Conservation (phyloP, 129 eudicot species). For the Erigeron canadensis region DNA sequence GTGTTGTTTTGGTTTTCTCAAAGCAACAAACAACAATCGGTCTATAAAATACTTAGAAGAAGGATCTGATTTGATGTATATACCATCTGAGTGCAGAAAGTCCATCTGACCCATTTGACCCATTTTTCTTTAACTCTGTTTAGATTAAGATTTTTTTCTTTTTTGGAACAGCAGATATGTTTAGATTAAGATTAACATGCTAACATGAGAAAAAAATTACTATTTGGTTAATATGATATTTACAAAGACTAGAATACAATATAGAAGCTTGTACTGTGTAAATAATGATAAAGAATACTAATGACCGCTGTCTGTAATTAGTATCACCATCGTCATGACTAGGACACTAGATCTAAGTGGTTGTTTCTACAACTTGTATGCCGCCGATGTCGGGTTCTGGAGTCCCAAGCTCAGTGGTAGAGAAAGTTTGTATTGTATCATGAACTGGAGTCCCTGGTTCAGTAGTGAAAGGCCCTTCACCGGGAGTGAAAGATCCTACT, state of each 20-base stretch:
- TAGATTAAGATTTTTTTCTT: background rate
- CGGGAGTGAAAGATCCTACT: constrained; percentile 23
- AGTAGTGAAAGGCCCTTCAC: constrained; percentile 39
- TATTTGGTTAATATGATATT: background rate
- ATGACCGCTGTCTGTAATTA: constrained; percentile 1
- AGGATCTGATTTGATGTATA: too few relatives aligned
- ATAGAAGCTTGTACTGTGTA: background rate
- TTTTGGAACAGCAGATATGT: too few relatives aligned
- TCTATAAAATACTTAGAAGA: too few relatives aligned
- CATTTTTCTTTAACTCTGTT: too few relatives aligned
- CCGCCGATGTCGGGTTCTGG: constrained; percentile 14
- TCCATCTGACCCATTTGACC: too few relatives aligned
- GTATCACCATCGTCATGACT: background rate
- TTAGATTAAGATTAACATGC: background rate
- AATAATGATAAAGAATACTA: background rate
- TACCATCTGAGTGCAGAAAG: too few relatives aligned
- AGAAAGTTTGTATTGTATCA: constrained; percentile 24
- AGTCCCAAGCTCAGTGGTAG: constrained; percentile 37
- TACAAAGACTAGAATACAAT: background rate
- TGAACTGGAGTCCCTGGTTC: constrained; percentile 36
- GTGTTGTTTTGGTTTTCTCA: too few relatives aligned
- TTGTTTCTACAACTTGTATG: constrained; percentile 12
- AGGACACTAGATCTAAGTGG: background rate
- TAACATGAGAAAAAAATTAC: background rate
- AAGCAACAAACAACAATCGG: too few relatives aligned